phyloP scores from a whole-genome alignment of 352 stramenopile species.

The Sclerospora graminicola region DNA sequence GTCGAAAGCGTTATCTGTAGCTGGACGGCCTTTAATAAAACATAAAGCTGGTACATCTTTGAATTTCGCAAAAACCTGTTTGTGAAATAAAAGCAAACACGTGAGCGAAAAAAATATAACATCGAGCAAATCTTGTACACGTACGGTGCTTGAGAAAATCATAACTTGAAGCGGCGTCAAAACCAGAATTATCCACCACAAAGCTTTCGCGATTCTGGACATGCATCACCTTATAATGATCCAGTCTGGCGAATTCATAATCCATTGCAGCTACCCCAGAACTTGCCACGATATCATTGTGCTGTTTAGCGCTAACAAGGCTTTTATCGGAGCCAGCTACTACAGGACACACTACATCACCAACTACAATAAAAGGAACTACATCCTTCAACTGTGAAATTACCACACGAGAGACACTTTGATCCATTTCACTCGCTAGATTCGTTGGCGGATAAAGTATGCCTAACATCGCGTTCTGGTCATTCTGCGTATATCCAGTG shows the following conservation, averaged over 20 bases:
- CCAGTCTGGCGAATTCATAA: slow-evolving; percentile 34
- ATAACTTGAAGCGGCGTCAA: slow-evolving; percentile 43
- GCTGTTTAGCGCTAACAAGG: neutral
- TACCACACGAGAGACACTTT: slow-evolving; percentile 36
- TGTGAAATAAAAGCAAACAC: neutral
- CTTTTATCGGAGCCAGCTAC: slow-evolving; percentile 12
- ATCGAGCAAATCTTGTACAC: slow-evolving; percentile 7
- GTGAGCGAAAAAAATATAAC: neutral
- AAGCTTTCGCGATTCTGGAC: slow-evolving; percentile 39
- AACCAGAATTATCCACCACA: slow-evolving; percentile 30
- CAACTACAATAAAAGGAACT: slow-evolving; percentile 39
- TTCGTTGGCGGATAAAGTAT: slow-evolving; percentile 36
- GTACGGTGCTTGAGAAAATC: slow-evolving; percentile 66
- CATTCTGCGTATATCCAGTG: slow-evolving; percentile 1
- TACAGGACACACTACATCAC: slow-evolving; percentile 49
- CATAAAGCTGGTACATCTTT: slow-evolving; percentile 15
- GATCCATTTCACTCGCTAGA: slow-evolving; percentile 32
- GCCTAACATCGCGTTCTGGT: slow-evolving; percentile 11
- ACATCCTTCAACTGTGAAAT: slow-evolving; percentile 48
- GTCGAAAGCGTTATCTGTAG: neutral
- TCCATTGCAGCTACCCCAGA: slow-evolving; percentile 19
- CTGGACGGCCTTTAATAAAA: slow-evolving; percentile 14
- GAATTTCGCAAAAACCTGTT: slow-evolving; percentile 22
- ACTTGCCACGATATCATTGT: slow-evolving; percentile 2
- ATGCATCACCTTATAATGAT: slow-evolving; percentile 36